These are phyloP conservation scores for Alnus rubra DNA, from an alignment of 306 rosid species.

Conservation along the genomic window DNA sequence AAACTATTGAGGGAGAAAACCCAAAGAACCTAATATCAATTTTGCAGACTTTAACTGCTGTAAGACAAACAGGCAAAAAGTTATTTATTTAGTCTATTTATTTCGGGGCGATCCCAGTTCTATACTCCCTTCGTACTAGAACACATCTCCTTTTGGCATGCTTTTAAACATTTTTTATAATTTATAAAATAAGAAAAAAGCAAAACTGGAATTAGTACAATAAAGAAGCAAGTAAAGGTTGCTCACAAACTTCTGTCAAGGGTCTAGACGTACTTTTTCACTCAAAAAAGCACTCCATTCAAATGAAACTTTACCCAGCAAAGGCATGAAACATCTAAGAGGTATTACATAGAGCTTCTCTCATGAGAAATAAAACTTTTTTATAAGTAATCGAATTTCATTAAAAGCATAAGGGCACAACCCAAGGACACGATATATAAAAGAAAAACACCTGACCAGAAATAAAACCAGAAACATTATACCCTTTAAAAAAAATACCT, in stretches of 20 bases:
- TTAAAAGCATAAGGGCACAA: too few relatives aligned
- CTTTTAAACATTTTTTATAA: not conserved
- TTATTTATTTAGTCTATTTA: too few relatives aligned
- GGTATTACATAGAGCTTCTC: constrained; percentile 4
- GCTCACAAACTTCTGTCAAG: not conserved
- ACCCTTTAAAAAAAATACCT: not conserved
- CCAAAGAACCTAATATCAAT: too few relatives aligned
- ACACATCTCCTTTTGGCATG: too few relatives aligned
- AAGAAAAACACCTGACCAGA: not conserved
- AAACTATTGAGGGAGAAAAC: too few relatives aligned
- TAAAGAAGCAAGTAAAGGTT: not conserved
- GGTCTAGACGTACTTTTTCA: not conserved
- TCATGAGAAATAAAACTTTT: not conserved
- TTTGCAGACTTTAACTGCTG: too few relatives aligned
- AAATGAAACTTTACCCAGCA: not conserved
- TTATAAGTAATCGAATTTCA: too few relatives aligned
- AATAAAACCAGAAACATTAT: not conserved
- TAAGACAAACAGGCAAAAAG: too few relatives aligned
- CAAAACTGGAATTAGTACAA: not conserved
- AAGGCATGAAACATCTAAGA: not conserved
- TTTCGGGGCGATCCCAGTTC: too few relatives aligned
- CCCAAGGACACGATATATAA: too few relatives aligned
- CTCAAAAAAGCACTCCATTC: not conserved
- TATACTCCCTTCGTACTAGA: too few relatives aligned
- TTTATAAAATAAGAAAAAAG: not conserved